A percentile compares a stretch with the other conserved stretches of the same genome.
These are phyloP conservation scores for Colletotrichum agaves DNA, from an alignment of 2,329 filamentous ascomycete species.

Conservation along the genomic window DNA sequence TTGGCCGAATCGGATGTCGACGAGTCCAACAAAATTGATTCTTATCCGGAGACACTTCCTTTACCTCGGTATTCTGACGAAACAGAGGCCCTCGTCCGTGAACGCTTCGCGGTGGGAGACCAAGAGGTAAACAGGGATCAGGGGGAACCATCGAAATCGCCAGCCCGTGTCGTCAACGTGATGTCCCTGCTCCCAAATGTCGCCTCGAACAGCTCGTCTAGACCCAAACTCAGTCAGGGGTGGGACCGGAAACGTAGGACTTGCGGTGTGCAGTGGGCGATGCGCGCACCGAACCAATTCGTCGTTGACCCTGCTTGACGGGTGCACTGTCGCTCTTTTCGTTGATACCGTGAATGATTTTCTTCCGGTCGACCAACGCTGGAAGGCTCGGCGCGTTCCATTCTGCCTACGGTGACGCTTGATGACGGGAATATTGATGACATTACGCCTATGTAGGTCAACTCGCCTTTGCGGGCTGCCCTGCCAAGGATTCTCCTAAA, in stretches of 20 bases:
- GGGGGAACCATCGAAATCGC: too few relatives aligned
- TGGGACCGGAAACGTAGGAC: neutral
- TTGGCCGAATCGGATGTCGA: constrained; percentile 1
- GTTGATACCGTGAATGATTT: constrained; percentile 11
- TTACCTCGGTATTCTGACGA: neutral
- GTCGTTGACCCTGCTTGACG: neutral
- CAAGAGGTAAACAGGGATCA: too few relatives aligned
- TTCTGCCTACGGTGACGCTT: neutral
- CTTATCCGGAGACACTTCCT: constrained; percentile 1
- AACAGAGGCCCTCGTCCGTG: neutral
- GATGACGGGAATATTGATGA: neutral
- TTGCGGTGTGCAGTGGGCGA: constrained; percentile 8
- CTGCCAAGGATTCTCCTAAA: neutral
- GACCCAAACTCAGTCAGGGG: neutral
- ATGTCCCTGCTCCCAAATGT: neutral
- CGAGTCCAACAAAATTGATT: neutral
- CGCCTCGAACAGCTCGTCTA: neutral
- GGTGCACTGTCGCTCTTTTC: neutral
- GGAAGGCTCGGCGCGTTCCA: constrained; percentile 8
- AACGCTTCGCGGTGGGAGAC: too few relatives aligned
- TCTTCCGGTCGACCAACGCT: constrained; percentile 8
- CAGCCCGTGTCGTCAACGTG: too few relatives aligned
- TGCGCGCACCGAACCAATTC: neutral
- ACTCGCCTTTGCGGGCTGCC: neutral
- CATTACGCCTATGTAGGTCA: neutral